These are phyloP conservation scores for Lasiodiplodia hormozganensis DNA, from an alignment of 2,329 filamentous ascomycete species.

Conservation along the genomic window DNA sequence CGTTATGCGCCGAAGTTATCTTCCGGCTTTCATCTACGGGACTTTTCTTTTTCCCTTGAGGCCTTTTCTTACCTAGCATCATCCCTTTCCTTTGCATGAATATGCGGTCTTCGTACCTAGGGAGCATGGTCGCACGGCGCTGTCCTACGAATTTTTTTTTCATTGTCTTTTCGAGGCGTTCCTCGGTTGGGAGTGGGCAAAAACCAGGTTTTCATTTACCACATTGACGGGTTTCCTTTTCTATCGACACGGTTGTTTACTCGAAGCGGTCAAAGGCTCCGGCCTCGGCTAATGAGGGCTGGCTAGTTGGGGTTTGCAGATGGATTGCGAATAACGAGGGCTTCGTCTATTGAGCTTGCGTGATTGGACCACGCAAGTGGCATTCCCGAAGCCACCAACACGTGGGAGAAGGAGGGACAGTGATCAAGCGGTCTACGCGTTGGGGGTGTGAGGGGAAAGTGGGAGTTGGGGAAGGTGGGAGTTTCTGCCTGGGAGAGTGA, in stretches of 20 bases:
- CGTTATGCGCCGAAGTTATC: background rate
- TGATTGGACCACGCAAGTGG: background rate
- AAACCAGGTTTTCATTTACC: background rate
- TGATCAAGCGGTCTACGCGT: background rate
- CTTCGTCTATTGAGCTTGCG: background rate
- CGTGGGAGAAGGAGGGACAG: background rate
- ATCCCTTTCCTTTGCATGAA: constrained; percentile 7
- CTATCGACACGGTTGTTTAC: background rate
- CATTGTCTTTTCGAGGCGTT: background rate
- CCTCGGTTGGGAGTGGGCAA: background rate
- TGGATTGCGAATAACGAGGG: background rate
- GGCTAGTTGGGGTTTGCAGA: background rate
- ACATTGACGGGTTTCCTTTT: background rate
- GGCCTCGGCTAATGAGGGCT: background rate
- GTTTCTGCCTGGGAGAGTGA: too few relatives aligned
- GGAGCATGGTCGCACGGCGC: constrained; percentile 17
- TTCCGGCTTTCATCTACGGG: background rate
- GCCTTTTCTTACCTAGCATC: background rate
- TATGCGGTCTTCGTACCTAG: background rate
- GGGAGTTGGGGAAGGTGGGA: background rate
- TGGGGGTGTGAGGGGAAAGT: background rate
- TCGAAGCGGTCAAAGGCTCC: background rate
- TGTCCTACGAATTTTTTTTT: background rate
- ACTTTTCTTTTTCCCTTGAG: background rate
- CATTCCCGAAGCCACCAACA: background rate